Evolutionary conservation across 345 rosid genomes (phyloP).

Genomic region (Melastoma malabathricum): DNA sequence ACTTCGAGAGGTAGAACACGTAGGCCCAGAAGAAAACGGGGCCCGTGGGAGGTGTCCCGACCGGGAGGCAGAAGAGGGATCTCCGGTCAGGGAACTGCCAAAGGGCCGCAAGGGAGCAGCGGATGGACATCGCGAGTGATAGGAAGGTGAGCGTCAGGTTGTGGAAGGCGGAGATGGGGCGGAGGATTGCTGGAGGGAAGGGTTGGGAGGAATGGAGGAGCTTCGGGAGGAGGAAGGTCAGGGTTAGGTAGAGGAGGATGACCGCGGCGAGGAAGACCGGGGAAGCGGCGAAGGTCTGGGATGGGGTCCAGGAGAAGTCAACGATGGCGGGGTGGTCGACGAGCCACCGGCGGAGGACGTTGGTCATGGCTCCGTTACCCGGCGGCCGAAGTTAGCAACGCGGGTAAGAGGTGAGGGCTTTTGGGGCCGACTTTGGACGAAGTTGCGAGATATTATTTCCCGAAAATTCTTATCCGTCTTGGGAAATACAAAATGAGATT

Average conservation of each 20-base stretch:
- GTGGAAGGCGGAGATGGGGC: slow-evolving; percentile 59
- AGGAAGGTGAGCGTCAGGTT: slow-evolving; percentile 46
- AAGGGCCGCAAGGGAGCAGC: slow-evolving; percentile 43
- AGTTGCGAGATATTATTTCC: neutral
- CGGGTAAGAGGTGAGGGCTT: neutral
- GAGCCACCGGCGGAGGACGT: slow-evolving; percentile 14
- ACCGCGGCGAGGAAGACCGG: slow-evolving; percentile 28
- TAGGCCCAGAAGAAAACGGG: slow-evolving; percentile 63
- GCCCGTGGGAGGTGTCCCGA: slow-evolving; percentile 23
- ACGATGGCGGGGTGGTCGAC: slow-evolving; percentile 48
- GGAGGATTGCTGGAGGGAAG: slow-evolving; percentile 15
- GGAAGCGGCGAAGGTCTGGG: slow-evolving; percentile 48
- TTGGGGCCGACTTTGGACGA: slow-evolving; percentile 2
- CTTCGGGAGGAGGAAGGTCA: slow-evolving; percentile 30
- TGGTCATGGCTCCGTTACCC: slow-evolving; percentile 1
- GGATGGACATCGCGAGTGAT: slow-evolving; percentile 59
- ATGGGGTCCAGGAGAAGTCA: slow-evolving; percentile 42
- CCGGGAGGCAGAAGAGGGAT: slow-evolving; percentile 42
- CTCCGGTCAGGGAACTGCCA: slow-evolving; percentile 16
- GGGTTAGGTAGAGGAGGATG: slow-evolving; percentile 35
- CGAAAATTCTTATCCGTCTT: neutral
- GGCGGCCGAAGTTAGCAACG: neutral
- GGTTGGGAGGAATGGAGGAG: slow-evolving; percentile 19
- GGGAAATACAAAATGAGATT: neutral
- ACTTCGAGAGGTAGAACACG: slow-evolving; percentile 54